These are phyloP conservation scores for Puccinia horiana DNA, from an alignment of 1,284 basidiomycete species.

Conservation along the genomic window DNA sequence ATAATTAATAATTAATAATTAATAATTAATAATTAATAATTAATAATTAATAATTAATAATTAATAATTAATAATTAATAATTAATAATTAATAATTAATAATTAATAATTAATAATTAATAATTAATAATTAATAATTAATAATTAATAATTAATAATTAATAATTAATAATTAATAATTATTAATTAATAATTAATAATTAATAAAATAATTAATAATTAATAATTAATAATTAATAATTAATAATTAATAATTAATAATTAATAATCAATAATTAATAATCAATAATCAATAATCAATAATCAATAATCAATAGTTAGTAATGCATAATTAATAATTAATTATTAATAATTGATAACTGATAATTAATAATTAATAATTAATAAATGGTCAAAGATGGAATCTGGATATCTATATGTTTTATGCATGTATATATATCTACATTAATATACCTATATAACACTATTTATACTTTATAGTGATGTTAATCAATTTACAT, in stretches of 20 bases:
- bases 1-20: conserved; percentile 13
- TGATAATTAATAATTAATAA: neutral
- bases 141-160: conserved; percentile 4
- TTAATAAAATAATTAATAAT: neutral
- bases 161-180: conserved; percentile 2
- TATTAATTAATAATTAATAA: neutral
- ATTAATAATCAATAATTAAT: neutral
- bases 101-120: conserved; percentile 11
- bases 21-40: conserved; percentile 9
- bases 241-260: conserved; percentile 1
- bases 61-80: conserved; percentile 9
- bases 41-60: conserved; percentile 9
- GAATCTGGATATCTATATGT: no score
- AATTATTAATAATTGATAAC: neutral
- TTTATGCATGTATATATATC: no score
- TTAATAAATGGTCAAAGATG: neutral
- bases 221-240: neutral
- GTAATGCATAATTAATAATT: neutral
- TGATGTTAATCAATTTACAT: no score
- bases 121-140: neutral
- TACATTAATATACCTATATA: no score
- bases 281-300: neutral
- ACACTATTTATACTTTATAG: no score
- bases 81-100: conserved; percentile 9
- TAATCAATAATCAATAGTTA: neutral